Evolutionary conservation across 1,139 yeast species (phyloP).

Genomic region (Geotrichum carabidarum): DNA sequence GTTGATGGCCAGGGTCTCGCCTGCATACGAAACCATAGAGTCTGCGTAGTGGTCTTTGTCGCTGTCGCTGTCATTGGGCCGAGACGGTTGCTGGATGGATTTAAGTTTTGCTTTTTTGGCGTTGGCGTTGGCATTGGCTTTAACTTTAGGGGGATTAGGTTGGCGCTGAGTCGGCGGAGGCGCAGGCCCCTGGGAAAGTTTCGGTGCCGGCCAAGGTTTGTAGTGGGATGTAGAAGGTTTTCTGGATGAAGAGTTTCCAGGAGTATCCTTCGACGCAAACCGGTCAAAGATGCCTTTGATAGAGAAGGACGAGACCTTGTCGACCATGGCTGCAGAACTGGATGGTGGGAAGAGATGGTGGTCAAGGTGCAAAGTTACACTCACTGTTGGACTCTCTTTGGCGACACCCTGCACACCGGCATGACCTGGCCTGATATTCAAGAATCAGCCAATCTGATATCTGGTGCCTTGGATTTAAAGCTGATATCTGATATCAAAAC

Average conservation of each 20-base stretch:
- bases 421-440: too few relatives aligned
- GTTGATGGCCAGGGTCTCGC: too few relatives aligned
- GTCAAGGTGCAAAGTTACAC: too few relatives aligned
- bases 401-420: too few relatives aligned
- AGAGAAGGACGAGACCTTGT: constrained; percentile 2
- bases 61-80: not conserved
- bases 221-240: not conserved
- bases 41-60: not conserved
- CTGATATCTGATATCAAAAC: too few relatives aligned
- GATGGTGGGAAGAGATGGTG: too few relatives aligned
- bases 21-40: not conserved
- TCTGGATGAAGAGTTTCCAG: not conserved
- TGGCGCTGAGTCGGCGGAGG: not conserved
- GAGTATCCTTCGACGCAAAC: not conserved
- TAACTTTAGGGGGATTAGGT: not conserved
- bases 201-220: not conserved
- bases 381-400: too few relatives aligned
- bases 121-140: not conserved
- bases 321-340: too few relatives aligned
- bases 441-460: too few relatives aligned
- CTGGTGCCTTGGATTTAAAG: too few relatives aligned
- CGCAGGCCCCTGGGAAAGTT: not conserved
- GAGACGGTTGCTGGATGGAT: too few relatives aligned
- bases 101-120: not conserved
- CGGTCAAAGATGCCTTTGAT: constrained; percentile 6